These are phyloP conservation scores for Pestalotiopsis sp. DNA, from an alignment of 2,329 filamentous ascomycete species.

Conservation along the genomic window DNA sequence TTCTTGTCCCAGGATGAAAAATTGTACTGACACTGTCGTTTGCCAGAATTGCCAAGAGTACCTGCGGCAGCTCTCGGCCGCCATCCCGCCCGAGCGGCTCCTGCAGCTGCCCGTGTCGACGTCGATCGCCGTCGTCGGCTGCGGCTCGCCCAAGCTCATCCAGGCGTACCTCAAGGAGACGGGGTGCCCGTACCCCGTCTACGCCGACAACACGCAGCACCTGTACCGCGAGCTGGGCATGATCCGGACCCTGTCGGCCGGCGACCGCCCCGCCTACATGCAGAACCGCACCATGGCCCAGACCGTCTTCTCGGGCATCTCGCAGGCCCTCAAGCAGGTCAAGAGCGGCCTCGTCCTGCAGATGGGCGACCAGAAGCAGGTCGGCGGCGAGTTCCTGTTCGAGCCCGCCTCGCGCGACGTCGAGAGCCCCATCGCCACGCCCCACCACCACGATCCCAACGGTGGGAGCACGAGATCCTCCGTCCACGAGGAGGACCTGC, in stretches of 20 bases:
- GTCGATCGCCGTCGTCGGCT: conserved; percentile 72
- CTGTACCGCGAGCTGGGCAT: conserved; percentile 72
- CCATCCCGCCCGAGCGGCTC: conserved; percentile 56
- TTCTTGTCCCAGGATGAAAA: no score
- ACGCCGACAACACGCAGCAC: conserved; percentile 70
- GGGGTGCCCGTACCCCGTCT: conserved; percentile 72
- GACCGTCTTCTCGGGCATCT: conserved; percentile 52
- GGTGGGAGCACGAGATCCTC: conserved; percentile 19
- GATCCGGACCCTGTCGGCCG: conserved; percentile 64
- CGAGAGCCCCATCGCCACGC: conserved; percentile 47
- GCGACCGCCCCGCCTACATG: conserved; percentile 66
- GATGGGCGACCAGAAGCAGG: conserved; percentile 68
- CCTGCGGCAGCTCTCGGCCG: conserved; percentile 62
- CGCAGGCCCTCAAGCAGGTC: conserved; percentile 63
- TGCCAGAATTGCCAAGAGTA: conserved; percentile 75
- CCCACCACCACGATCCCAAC: conserved; percentile 21
- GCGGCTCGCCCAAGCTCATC: conserved; percentile 71
- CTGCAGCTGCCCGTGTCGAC: conserved; percentile 57
- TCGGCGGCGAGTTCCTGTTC: conserved; percentile 81
- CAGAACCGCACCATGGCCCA: conserved; percentile 52
- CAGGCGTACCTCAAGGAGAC: conserved; percentile 66
- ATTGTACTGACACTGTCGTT: neutral
- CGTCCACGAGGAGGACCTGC: conserved; percentile 17
- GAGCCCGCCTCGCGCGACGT: conserved; percentile 50
- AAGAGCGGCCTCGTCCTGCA: conserved; percentile 61